Base-by-base conservation (phyloP, 192 early-diverging fungal species). In the Coemansia sp. region DNA sequence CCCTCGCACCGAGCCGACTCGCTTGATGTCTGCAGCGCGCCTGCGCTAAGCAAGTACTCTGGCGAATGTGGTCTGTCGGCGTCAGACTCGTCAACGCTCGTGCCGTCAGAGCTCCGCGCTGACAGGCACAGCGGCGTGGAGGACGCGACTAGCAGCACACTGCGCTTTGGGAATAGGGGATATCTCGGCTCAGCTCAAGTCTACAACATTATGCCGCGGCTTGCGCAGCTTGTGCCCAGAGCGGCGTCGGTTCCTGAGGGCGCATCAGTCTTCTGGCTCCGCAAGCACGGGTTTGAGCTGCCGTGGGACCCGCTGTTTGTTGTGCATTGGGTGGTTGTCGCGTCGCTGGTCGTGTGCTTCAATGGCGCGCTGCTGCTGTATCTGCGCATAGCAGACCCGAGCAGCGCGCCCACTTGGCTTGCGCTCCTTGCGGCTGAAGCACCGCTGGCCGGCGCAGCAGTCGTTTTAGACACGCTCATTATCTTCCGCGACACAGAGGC, bases 251-350 rank as follows among this genome's bases (percentile, higher is more conserved):
- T 76, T 6, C 79, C 79, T 23, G 36, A 48, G 23, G 75, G 67
- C 12, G 74, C 74, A 7, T 63, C 67, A 28, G 60, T 75, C 10
- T 67, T 68, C 23, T 84, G 83, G 83, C 42, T 72, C 3, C 77
- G 83, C 14, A 58, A 58, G 26, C 70, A 77, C n/a, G 83, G 74
- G 50, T 72, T 84, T 39, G 64, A 74, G 35, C 33, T 61, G 47
- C 83, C 83, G 31, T 80, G 65, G 70, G 77, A 84, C 45, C 83
- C 72, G 7, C 65, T 74, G 65, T 74, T 77, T 65, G 59, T 72
- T 11, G 61, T 60, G 21, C 77, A 84, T 55, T 84, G 83, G 73
- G 57, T 25, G 0, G 56, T 64, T 31, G 57, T 59, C 5, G 64
- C 34, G n/a, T 28, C 66, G 23, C 18, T 84, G 34, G 37, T 65